phyloP scores from a whole-genome alignment of 768 basidiomycete genomes.

The Rhizopogon vinicolor region DNA sequence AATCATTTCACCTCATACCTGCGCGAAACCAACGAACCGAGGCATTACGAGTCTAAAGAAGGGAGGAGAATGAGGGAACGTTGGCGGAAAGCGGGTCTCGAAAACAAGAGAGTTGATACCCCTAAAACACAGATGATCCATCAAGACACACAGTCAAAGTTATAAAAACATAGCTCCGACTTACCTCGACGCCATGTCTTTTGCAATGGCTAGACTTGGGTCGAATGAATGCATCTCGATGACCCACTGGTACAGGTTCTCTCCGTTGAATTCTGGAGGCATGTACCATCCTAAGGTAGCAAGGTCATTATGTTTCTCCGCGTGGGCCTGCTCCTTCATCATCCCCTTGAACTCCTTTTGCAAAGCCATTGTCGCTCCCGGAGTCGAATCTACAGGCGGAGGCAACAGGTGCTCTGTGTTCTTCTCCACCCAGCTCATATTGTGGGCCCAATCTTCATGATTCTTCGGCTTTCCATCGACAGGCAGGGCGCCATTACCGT shows the following conservation, averaged over 20 bases:
- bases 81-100: conserved; percentile 65
- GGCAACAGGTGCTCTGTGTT: conserved; percentile 48
- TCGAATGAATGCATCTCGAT: conserved; percentile 74
- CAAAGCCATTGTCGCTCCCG: conserved; percentile 51
- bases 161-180: conserved; percentile 11
- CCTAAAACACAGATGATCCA: conserved; percentile 21
- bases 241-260: conserved; percentile 72
- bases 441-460: conserved; percentile 46
- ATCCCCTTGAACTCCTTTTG: conserved; percentile 58
- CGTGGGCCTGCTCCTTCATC: conserved; percentile 53
- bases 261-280: conserved; percentile 57
- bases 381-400: conserved; percentile 54
- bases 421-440: conserved; percentile 42
- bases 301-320: conserved; percentile 39
- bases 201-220: conserved; percentile 49
- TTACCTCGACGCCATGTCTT: conserved; percentile 50
- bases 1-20: conserved; percentile 18
- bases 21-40: conserved; percentile 64
- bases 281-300: conserved; percentile 62
- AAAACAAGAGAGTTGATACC: conserved; percentile 63
- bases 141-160: neutral
- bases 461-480: conserved; percentile 12
- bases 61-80: conserved; percentile 65
- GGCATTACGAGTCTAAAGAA: conserved; percentile 76
- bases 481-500: too few relatives aligned